phyloP scores from a whole-genome alignment of 768 basidiomycete genomes.

The Phanerodontia chrysosporium region DNA sequence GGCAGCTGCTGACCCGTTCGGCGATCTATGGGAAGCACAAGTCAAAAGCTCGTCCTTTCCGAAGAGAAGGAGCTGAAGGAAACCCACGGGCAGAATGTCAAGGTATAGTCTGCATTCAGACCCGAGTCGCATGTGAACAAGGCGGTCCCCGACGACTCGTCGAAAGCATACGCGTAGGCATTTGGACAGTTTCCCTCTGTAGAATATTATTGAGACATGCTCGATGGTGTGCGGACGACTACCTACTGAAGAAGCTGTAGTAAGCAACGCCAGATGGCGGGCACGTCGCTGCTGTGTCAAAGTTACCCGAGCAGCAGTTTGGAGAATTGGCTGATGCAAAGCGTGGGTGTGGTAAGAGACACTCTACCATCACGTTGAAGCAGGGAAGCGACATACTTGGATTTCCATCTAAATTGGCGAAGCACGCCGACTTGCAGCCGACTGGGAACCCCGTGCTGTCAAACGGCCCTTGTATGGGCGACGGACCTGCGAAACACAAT shows the following conservation, averaged over 20 bases:
- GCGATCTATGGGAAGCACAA: neutral
- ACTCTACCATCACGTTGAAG: neutral
- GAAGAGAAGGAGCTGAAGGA: neutral
- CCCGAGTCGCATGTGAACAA: conserved; percentile 39
- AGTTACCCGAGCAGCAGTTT: conserved; percentile 61
- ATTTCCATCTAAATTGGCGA: conserved; percentile 34
- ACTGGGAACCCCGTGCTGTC: conserved; percentile 33
- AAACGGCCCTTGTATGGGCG: conserved; percentile 30
- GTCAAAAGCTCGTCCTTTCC: neutral
- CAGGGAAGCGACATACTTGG: conserved; percentile 16
- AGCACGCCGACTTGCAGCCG: conserved; percentile 43
- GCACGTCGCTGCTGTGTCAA: conserved; percentile 50
- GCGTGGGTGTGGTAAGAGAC: neutral
- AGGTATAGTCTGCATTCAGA: conserved; percentile 37
- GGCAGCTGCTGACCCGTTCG: neutral
- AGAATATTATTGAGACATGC: neutral
- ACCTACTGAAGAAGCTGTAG: conserved; percentile 46
- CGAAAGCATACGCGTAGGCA: conserved; percentile 41
- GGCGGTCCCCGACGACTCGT: conserved; percentile 42
- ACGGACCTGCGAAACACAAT: conserved; percentile 25
- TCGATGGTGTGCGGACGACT: neutral
- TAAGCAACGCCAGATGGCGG: conserved; percentile 41
- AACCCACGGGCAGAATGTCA: conserved; percentile 42
- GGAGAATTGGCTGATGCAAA: conserved; percentile 41
- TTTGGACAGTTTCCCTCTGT: conserved; percentile 40